Evolutionary conservation across 805 yeast species (phyloP).

Genomic region (Jamesozyma rosinii): DNA sequence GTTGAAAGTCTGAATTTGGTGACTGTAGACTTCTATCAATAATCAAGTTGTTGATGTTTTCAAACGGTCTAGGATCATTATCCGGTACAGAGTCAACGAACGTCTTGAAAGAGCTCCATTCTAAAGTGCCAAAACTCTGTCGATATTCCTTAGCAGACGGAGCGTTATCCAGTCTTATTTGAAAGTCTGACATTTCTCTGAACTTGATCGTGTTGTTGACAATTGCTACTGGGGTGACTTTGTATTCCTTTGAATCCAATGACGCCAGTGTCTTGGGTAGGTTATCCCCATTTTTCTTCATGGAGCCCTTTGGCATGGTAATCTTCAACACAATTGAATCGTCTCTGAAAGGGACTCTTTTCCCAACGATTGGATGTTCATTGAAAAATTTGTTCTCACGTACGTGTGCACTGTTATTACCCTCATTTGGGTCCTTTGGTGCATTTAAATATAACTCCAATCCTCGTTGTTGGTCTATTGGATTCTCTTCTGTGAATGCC

Average conservation of each 20-base stretch:
- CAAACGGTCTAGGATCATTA: slow-evolving; percentile 33
- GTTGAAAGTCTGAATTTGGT: slow-evolving; percentile 25
- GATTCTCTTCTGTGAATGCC: slow-evolving; percentile 26
- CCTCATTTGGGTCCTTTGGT: slow-evolving; percentile 33
- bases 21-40: slow-evolving; percentile 16
- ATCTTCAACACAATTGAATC: slow-evolving; percentile 55
- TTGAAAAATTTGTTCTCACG: slow-evolving; percentile 20
- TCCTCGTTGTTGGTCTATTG: slow-evolving; percentile 20
- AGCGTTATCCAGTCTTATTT: slow-evolving; percentile 53
- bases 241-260: slow-evolving; percentile 32
- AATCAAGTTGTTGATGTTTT: slow-evolving; percentile 23
- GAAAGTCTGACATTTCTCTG: slow-evolving; percentile 84
- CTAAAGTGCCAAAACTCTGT: slow-evolving; percentile 23
- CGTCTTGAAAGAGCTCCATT: slow-evolving; percentile 25
- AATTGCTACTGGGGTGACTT: slow-evolving; percentile 54
- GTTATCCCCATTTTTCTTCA: slow-evolving; percentile 36
- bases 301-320: slow-evolving; percentile 46
- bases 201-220: slow-evolving; percentile 64
- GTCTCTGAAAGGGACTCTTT: slow-evolving; percentile 34
- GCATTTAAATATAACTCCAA: slow-evolving; percentile 29
- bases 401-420: slow-evolving; percentile 14
- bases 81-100: slow-evolving; percentile 31
- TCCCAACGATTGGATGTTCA: slow-evolving; percentile 58
- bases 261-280: slow-evolving; percentile 36
- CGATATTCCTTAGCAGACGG: slow-evolving; percentile 35